Conservation (phyloP, 108 stramenopile genomes). For the Pseudonitzschia pungens region DNA sequence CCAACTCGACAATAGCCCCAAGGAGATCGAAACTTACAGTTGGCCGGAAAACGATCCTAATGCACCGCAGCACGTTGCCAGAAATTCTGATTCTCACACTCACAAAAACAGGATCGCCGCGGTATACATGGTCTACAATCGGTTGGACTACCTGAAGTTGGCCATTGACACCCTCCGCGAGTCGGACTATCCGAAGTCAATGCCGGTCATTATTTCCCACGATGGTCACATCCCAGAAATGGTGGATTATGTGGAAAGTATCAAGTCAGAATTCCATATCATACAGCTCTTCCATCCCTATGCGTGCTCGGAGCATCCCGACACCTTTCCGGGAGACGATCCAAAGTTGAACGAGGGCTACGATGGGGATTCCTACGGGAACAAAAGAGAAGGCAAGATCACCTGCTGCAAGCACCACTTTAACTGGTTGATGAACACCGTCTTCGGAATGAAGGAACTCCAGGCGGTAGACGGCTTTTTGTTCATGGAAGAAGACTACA, state of each 20-base stretch:
- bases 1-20: slow-evolving; percentile 10
- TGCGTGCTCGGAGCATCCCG: slow-evolving; percentile 54
- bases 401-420: slow-evolving; percentile 71
- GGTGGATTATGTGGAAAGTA: slow-evolving; percentile 39
- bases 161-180: slow-evolving; percentile 42
- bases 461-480: slow-evolving; percentile 37
- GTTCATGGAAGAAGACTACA: slow-evolving; percentile 67
- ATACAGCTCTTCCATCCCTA: slow-evolving; percentile 55
- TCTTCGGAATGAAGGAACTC: slow-evolving; percentile 27
- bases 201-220: slow-evolving; percentile 56
- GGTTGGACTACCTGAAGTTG: slow-evolving; percentile 50
- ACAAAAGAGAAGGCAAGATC: slow-evolving; percentile 39
- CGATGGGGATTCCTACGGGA: slow-evolving; percentile 45
- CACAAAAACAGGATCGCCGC: slow-evolving; percentile 32
- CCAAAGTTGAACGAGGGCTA: slow-evolving; percentile 43
- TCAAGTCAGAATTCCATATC: slow-evolving; percentile 45
- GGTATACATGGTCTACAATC: slow-evolving; percentile 62
- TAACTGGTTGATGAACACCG: slow-evolving; percentile 55
- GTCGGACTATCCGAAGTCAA: slow-evolving; percentile 45
- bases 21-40: neutral
- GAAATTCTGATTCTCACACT: neutral
- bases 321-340: slow-evolving; percentile 53
- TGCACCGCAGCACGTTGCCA: neutral
- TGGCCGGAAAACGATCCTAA: neutral
- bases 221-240: slow-evolving; percentile 55